These are phyloP conservation scores for Blastobotrys mokoenaii DNA, from an alignment of 805 yeast species.

Conservation along the genomic window DNA sequence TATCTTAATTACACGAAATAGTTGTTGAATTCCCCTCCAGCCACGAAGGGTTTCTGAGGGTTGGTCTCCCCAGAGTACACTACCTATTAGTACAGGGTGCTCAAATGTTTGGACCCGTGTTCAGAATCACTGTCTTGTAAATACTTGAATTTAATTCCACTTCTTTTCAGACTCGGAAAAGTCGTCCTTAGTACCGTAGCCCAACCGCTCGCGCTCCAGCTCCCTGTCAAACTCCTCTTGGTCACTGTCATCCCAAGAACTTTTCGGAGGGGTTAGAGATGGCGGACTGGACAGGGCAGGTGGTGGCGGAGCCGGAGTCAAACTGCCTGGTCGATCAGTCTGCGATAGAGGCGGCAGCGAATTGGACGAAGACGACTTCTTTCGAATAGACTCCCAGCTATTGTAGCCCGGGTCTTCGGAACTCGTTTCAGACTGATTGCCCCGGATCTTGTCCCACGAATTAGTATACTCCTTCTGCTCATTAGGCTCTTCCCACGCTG, in stretches of 20 bases:
- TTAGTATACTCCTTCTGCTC: not conserved
- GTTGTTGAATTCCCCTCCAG: too few relatives aligned
- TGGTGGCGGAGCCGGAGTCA: conserved; percentile 6
- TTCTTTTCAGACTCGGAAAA: conserved; percentile 21
- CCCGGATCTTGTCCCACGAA: conserved; percentile 15
- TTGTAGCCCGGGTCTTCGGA: not conserved
- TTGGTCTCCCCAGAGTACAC: too few relatives aligned
- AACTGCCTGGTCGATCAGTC: not conserved
- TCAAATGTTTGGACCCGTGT: too few relatives aligned
- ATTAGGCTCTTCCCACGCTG: not conserved
- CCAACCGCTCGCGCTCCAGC: conserved; percentile 17
- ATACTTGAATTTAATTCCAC: too few relatives aligned
- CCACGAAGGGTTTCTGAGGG: too few relatives aligned
- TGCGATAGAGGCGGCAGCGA: not conserved
- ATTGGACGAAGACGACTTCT: too few relatives aligned
- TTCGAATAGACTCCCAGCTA: too few relatives aligned
- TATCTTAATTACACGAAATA: too few relatives aligned
- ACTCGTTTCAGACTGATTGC: not conserved
- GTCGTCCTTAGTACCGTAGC: conserved; percentile 17
- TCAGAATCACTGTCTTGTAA: too few relatives aligned
- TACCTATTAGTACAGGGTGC: too few relatives aligned
- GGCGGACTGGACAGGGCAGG: conserved; percentile 5
- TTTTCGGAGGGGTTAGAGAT: not conserved
- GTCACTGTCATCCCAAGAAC: conserved; percentile 1
- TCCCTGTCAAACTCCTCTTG: conserved; percentile 18